A percentile compares a stretch with the other conserved stretches of the same genome.
Conservation (phyloP, 179 eudicot genomes). For the Sideroxylon spinosum region DNA sequence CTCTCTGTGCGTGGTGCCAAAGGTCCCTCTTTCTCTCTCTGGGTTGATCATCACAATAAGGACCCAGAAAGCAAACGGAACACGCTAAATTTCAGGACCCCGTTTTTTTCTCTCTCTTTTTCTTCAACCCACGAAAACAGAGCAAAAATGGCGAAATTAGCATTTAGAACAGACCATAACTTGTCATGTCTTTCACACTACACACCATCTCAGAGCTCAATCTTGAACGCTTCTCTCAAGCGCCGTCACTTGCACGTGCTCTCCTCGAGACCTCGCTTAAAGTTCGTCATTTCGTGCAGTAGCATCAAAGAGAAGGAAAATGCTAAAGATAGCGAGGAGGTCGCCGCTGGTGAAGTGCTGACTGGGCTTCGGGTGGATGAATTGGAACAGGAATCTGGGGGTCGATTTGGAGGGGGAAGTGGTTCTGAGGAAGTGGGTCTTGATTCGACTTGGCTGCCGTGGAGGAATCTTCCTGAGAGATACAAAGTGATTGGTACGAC, state of each 20-base stretch:
- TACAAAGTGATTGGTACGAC: conserved; percentile 83
- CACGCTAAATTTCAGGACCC: not conserved
- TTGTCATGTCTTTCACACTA: conserved; percentile 10
- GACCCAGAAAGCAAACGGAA: not conserved
- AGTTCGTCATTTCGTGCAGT: conserved; percentile 32
- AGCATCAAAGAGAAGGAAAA: conserved; percentile 33
- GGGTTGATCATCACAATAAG: not conserved
- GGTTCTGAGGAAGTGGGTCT: conserved; percentile 32
- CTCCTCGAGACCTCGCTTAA: conserved; percentile 24
- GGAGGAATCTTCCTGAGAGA: conserved; percentile 75
- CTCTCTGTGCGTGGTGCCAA: not conserved
- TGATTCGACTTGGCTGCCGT: conserved; percentile 64
- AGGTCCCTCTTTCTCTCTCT: not conserved
- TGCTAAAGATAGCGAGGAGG: conserved; percentile 23
- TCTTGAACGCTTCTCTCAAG: conserved; percentile 17
- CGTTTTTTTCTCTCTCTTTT: no score
- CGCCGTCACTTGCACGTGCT: conserved; percentile 16
- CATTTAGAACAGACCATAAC: conserved; percentile 20
- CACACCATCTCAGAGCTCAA: conserved; percentile 16
- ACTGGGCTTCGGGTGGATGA: conserved; percentile 31
- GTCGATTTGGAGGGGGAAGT: conserved; percentile 17
- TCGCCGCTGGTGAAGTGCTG: conserved; percentile 3
- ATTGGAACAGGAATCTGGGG: conserved; percentile 21
- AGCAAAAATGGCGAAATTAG: conserved; percentile 27
- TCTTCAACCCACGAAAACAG: not conserved